Conservation (phyloP, 306 rosid species). For the Glycine latifolia region DNA sequence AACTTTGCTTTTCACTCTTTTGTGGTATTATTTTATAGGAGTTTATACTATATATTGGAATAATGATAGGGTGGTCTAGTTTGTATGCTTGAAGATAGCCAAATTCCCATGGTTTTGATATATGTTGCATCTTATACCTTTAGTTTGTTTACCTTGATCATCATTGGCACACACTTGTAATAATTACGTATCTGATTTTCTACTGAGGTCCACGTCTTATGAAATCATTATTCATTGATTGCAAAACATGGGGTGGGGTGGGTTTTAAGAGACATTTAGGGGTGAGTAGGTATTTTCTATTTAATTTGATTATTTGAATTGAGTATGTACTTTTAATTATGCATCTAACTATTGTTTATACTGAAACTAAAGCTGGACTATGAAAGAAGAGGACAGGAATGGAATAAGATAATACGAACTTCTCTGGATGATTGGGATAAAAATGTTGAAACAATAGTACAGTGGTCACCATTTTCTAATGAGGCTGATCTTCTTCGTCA, state of each 20-base stretch:
- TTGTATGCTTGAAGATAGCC: constrained; percentile 10
- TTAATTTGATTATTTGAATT: constrained; percentile 17
- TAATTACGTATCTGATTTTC: background rate
- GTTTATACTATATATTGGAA: constrained; percentile 4
- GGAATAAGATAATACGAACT: constrained; percentile 73
- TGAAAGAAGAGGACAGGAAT: constrained; percentile 63
- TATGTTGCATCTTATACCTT: background rate
- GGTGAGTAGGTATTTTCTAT: constrained; percentile 8
- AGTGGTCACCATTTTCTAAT: constrained; percentile 88
- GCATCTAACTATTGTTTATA: constrained; percentile 49
- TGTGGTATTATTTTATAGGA: background rate
- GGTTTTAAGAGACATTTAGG: constrained; percentile 9
- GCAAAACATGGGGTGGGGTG: constrained; percentile 20
- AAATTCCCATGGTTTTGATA: background rate
- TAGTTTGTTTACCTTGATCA: background rate
- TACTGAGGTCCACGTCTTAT: background rate
- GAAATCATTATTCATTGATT: constrained; percentile 27
- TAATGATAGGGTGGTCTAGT: background rate
- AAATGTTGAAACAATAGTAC: constrained; percentile 75
- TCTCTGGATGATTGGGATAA: constrained; percentile 74
- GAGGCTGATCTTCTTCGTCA: constrained; percentile 84
- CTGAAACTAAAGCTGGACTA: constrained; percentile 79
- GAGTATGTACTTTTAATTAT: constrained; percentile 29
- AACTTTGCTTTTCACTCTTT: background rate
- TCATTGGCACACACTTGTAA: constrained; percentile 7